Conservation (phyloP, 176 grass and related monocot species). For the Musa itinerans region DNA sequence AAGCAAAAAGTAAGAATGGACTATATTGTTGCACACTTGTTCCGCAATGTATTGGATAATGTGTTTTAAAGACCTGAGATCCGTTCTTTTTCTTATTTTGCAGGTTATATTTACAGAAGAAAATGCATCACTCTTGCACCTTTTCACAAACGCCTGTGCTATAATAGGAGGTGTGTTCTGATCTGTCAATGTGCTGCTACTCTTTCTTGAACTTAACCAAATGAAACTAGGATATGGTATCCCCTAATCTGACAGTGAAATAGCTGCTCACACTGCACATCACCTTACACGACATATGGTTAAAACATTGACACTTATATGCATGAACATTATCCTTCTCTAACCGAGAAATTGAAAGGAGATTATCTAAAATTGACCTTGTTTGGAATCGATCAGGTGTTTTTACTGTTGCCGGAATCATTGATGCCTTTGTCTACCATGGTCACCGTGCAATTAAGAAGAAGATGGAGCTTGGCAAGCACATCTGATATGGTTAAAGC, state of each 20-base stretch:
- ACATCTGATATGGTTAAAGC: slow-evolving; percentile 24
- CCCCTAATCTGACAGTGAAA: not conserved
- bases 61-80: not conserved
- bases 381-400: slow-evolving; percentile 36
- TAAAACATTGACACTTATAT: not conserved
- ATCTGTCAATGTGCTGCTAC: not conserved
- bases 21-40: not conserved
- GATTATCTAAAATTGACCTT: not conserved
- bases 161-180: slow-evolving; percentile 67
- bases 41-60: not conserved
- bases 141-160: slow-evolving; percentile 89
- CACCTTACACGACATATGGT: not conserved
- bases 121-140: slow-evolving; percentile 84
- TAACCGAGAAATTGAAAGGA: not conserved
- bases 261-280: not conserved
- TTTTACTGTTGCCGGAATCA: slow-evolving; percentile 80
- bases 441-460: slow-evolving; percentile 92
- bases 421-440: slow-evolving; percentile 93
- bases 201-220: not conserved
- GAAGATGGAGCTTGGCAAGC: slow-evolving; percentile 91
- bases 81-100: slow-evolving; percentile 12
- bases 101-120: slow-evolving; percentile 97
- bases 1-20: slow-evolving; percentile 15
- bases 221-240: not conserved
- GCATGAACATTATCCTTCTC: not conserved